phyloP scores from a whole-genome alignment of 306 rosid genomes.

The Geum urbanum region DNA sequence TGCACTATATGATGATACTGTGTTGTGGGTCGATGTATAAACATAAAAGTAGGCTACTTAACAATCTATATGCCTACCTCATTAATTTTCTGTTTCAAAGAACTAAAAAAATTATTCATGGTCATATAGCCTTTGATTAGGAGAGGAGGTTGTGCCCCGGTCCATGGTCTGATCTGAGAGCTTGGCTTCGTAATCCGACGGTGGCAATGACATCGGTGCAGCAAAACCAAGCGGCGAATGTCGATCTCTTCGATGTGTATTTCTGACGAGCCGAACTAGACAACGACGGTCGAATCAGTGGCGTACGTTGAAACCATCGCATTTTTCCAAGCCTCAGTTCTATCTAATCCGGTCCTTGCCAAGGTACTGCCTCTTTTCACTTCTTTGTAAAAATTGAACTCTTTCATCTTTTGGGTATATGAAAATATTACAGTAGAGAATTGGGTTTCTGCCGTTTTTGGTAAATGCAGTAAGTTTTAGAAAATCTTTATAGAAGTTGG shows the following conservation, averaged over 20 bases:
- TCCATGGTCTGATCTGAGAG: constrained; percentile 50
- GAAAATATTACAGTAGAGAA: no score
- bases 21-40: no score
- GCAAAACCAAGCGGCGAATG: constrained; percentile 62
- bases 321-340: constrained; percentile 95
- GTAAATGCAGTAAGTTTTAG: no score
- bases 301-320: constrained; percentile 82
- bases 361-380: constrained; percentile 55
- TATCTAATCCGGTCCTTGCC: constrained; percentile 78
- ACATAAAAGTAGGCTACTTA: no score
- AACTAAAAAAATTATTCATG: no score
- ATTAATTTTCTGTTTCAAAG: no score
- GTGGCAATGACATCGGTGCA: constrained; percentile 79
- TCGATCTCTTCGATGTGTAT: constrained; percentile 94
- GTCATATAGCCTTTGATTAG: neutral
- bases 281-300: constrained; percentile 94
- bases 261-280: constrained; percentile 95
- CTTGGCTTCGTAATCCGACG: constrained; percentile 30
- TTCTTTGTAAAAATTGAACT: no score
- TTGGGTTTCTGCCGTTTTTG: no score
- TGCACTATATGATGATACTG: no score
- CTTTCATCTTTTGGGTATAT: no score
- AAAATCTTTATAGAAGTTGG: no score
- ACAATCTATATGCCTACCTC: no score
- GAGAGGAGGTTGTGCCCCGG: neutral